These are phyloP conservation scores for Stellera chamaejasme DNA, from an alignment of 345 rosid genomes.

Conservation along the genomic window DNA sequence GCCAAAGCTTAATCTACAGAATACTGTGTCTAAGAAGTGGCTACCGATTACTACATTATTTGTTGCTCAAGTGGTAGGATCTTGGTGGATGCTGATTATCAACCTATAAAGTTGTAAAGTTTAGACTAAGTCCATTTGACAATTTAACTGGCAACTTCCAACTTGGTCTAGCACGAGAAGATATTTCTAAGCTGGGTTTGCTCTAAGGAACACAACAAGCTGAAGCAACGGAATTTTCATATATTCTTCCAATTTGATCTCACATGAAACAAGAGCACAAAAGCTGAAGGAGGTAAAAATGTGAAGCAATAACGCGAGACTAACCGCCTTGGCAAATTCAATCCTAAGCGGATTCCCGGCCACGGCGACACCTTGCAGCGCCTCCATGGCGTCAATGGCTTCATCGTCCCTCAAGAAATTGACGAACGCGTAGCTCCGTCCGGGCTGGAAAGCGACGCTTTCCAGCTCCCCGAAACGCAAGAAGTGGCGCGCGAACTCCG, in stretches of 20 bases:
- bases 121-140: no score
- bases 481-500: slow-evolving; percentile 43
- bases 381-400: slow-evolving; percentile 59
- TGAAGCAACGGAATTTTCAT: neutral
- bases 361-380: slow-evolving; percentile 70
- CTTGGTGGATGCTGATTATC: no score
- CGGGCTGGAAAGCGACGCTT: slow-evolving; percentile 73
- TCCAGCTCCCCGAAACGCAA: slow-evolving; percentile 67
- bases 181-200: no score
- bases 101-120: no score
- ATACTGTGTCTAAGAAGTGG: no score
- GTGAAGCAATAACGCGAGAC: slow-evolving; percentile 34
- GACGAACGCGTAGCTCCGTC: slow-evolving; percentile 76
- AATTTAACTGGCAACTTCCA: no score
- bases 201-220: no score
- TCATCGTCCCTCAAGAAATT: slow-evolving; percentile 61
- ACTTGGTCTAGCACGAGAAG: no score
- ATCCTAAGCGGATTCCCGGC: slow-evolving; percentile 80
- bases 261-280: slow-evolving; percentile 7
- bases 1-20: no score
- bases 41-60: no score
- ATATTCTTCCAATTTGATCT: slow-evolving; percentile 7
- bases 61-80: no score
- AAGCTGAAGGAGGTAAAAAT: slow-evolving; percentile 6
- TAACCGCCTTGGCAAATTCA: slow-evolving; percentile 99